Evolutionary conservation across 305 asterid species (phyloP).

Genomic region (Galium porrigens): DNA sequence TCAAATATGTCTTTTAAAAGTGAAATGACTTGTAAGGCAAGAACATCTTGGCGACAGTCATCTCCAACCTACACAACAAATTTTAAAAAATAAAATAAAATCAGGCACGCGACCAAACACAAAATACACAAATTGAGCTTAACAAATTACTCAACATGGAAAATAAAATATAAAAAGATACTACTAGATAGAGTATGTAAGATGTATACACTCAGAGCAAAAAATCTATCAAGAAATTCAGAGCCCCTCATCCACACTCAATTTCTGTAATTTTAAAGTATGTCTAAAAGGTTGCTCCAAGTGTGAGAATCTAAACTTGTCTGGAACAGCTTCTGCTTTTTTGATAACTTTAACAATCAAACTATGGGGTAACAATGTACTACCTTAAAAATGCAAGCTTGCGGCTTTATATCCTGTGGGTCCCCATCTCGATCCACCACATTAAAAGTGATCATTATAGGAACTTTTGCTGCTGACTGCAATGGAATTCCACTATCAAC

Average conservation of each 20-base stretch:
- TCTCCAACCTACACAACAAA: slow-evolving; percentile 68
- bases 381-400: slow-evolving; percentile 98
- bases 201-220: not conserved
- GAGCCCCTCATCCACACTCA: not conserved
- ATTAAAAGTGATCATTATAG: slow-evolving; percentile 94
- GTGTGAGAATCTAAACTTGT: not conserved
- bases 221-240: not conserved
- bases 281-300: not conserved
- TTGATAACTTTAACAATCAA: slow-evolving; percentile 7
- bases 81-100: slow-evolving; percentile 6
- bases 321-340: slow-evolving; percentile 4
- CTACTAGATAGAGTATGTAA: not conserved
- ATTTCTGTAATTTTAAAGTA: not conserved
- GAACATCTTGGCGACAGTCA: slow-evolving; percentile 97
- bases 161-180: not conserved
- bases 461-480: slow-evolving; percentile 99
- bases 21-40: slow-evolving; percentile 95
- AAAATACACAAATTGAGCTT: not conserved
- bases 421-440: slow-evolving; percentile 89
- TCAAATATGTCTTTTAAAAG: slow-evolving; percentile 86
- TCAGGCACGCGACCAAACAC: slow-evolving; percentile 1
- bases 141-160: not conserved
- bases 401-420: slow-evolving; percentile 62
- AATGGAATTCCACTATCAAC: slow-evolving; percentile 93
- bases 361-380: not conserved